A percentile compares a stretch with the other conserved stretches of the same genome.
These are phyloP conservation scores for Candida adriatica DNA, from an alignment of 805 yeast genomes.

Conservation along the genomic window DNA sequence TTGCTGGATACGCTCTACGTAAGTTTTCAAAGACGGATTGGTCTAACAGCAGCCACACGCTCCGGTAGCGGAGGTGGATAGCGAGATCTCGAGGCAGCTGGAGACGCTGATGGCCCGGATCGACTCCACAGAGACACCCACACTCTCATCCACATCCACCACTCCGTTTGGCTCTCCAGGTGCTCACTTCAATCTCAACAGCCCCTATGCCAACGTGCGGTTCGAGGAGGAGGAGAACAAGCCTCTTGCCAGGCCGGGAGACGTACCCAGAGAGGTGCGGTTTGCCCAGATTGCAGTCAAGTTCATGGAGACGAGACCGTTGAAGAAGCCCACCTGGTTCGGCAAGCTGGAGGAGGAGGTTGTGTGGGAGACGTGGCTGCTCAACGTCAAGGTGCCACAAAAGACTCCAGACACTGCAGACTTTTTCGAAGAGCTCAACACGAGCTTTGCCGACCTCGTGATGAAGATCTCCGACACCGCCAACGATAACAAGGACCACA, in stretches of 20 bases:
- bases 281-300: constrained; percentile 31
- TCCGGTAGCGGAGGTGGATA: constrained; percentile 39
- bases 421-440: constrained; percentile 4
- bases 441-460: constrained; percentile 11
- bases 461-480: constrained; percentile 35
- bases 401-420: constrained; percentile 20
- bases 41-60: constrained; percentile 16
- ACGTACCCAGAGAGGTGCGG: constrained; percentile 13
- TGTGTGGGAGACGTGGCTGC: constrained; percentile 69
- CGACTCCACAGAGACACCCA: constrained; percentile 15
- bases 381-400: constrained; percentile 44
- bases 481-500: constrained; percentile 54
- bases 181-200: constrained; percentile 9
- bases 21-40: constrained; percentile 1
- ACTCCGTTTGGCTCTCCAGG: constrained; percentile 22
- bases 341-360: constrained; percentile 35
- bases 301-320: constrained; percentile 33
- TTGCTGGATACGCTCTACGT: constrained; percentile 51
- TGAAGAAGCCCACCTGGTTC: constrained; percentile 51
- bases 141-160: constrained; percentile 15
- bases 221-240: constrained; percentile 12
- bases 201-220: constrained; percentile 15
- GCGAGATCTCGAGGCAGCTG: constrained; percentile 30
- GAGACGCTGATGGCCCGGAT: constrained; percentile 25
- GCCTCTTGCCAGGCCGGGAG: too few relatives aligned